Conservation (phyloP, 768 basidiomycete species). For the Tylopilus balloui region DNA sequence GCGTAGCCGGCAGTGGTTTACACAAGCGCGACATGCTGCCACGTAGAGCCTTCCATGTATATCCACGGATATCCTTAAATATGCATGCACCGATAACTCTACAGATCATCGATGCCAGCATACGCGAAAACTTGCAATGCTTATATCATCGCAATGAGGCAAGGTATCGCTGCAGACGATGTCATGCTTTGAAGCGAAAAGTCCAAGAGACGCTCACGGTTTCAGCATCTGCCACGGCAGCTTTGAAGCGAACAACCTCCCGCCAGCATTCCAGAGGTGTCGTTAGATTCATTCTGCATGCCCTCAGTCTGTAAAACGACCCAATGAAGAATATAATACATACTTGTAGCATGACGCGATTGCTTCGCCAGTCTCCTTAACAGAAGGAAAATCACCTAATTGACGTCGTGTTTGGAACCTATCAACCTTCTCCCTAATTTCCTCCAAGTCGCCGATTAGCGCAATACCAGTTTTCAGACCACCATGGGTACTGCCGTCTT, state of each 20-base stretch:
- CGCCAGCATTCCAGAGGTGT: slow-evolving; percentile 71
- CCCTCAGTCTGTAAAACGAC: slow-evolving; percentile 1
- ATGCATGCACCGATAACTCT: not conserved
- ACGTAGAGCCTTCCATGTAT: not conserved
- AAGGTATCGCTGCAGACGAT: slow-evolving; percentile 51
- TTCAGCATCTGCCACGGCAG: slow-evolving; percentile 62
- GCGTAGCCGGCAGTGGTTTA: not conserved
- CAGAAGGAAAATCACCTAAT: slow-evolving; percentile 50
- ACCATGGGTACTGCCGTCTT: slow-evolving; percentile 37
- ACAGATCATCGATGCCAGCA: not conserved
- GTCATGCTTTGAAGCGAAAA: slow-evolving; percentile 10
- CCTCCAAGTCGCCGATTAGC: slow-evolving; percentile 71
- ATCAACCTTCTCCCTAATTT: slow-evolving; percentile 68
- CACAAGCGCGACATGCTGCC: not conserved
- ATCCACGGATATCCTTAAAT: not conserved
- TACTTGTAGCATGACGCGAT: slow-evolving; percentile 76
- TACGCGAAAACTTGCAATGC: not conserved
- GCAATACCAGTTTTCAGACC: slow-evolving; percentile 54
- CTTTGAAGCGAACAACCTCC: slow-evolving; percentile 67
- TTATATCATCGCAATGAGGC: slow-evolving; percentile 46
- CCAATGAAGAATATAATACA: not conserved
- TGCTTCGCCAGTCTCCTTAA: slow-evolving; percentile 53
- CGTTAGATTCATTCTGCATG: slow-evolving; percentile 37
- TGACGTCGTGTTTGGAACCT: slow-evolving; percentile 56
- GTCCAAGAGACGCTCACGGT: slow-evolving; percentile 42